Base-by-base conservation (phyloP, 2,329 filamentous ascomycete genomes). In the Fusarium poae region DNA sequence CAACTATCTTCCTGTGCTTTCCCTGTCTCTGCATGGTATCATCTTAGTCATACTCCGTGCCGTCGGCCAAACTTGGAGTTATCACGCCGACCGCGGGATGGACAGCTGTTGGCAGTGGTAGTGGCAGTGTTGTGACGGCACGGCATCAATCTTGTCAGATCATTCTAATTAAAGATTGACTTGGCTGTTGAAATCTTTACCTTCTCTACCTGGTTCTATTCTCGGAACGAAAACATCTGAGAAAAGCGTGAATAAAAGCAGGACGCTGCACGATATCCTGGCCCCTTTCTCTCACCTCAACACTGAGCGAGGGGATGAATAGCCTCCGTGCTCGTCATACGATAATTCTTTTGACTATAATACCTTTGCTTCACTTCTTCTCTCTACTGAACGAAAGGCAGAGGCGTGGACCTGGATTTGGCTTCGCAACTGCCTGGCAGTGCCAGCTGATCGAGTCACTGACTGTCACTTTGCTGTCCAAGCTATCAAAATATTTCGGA, bases 261-360 rank as follows among this genome's bases (percentile, higher is more conserved):
- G 35, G 34, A 5, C n/a, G 25, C 21, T 37, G 18, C 18, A 42
- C 25, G 35, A 32, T 30, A 48, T 54, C 27, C 12, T 23, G 23
- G 15, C 61, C 54, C 62, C 43, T 65, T 65, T 61, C 61, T 55
- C 48, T 61, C 55, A 49, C 40, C 44, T 21, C 29, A 20, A 39
- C 39, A 40, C 32, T 32, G 40, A 61, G 55, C 29, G 40, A 13
- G 25, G 39, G 15, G 44, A 40, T 18, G n/a, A 45, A 46, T 23
- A 46, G 29, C n/a, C 25, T 40, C 23, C 7, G 10, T 23, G 6
- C 30, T 44, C 13, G 13, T 51, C 23, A 23, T 35, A 56, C 23
- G 27, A 52, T 12, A 39, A 6, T 15, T 21, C 16, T 12, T 12
- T 27, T 46, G 20, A 35, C 15, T 29, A 6, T 4, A 10, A n/a